phyloP scores from a whole-genome alignment of 129 eudicot genomes.

The Escallonia herrerae region DNA sequence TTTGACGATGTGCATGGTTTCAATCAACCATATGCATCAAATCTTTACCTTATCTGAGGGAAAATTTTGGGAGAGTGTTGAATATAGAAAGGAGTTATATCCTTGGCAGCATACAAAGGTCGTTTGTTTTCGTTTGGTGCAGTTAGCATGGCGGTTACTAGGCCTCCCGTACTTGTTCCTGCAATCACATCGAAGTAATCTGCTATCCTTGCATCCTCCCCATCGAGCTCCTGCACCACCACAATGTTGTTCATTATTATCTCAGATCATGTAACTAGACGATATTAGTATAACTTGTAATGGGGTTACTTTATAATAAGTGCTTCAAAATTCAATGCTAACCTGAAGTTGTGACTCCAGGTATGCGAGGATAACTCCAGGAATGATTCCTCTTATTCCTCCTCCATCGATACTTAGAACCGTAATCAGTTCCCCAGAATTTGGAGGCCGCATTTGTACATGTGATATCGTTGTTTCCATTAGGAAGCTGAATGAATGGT shows the following conservation, averaged over 20 bases:
- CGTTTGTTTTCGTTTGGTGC: constrained; percentile 34
- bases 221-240: constrained; percentile 35
- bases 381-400: constrained; percentile 50
- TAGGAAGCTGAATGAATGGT: background rate
- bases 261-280: too few species aligned
- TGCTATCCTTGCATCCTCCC: constrained; percentile 38
- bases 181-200: constrained; percentile 52
- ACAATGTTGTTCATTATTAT: background rate
- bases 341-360: constrained; percentile 37
- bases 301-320: too few species aligned
- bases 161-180: constrained; percentile 68
- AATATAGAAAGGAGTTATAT: constrained; percentile 37
- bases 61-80: constrained; percentile 39
- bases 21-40: background rate
- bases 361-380: constrained; percentile 39
- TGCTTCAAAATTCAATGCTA: background rate
- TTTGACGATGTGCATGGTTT: too few species aligned
- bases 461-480: background rate
- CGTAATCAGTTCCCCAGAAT: constrained; percentile 24
- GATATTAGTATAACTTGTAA: too few species aligned
- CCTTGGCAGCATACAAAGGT: constrained; percentile 51
- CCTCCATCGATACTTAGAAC: constrained; percentile 52
- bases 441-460: constrained; percentile 19
- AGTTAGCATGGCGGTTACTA: constrained; percentile 44
- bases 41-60: constrained; percentile 39